Base-by-base conservation (phyloP, 441 rosid genomes). In the Aleurites moluccanus region DNA sequence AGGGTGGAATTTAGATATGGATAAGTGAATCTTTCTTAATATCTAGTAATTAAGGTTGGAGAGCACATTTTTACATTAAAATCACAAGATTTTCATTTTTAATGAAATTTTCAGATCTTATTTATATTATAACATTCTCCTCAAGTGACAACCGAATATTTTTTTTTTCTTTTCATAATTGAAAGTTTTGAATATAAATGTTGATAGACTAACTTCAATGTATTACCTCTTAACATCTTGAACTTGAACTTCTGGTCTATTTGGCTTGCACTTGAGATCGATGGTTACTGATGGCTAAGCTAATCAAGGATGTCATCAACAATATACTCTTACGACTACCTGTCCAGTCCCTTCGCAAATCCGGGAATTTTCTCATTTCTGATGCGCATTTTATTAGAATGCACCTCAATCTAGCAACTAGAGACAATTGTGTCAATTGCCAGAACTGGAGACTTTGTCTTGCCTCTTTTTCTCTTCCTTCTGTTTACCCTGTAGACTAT, bases 261-360 rank as follows among this genome's bases (percentile, higher is more conserved):
- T 59, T 59, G 60, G 33, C 35, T 59, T 25, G 33, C 52, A 59
- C 15, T 13, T 23, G 10, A 59, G 18, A 52, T 52, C 23, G 2
- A 55, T 50, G 21, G n/a, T 50, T 64, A 28, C 30, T n/a, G 61
- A 70, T 56, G 64, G 33, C 52, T n/a, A 25, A 56, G 28, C 13
- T 56, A 6, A 27, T 59, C 13, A 14, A 10, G 7, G 63, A 59
- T 59, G 33, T 27, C 63, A 59, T 59, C 11, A 10, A 10, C 63
- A 35, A 25, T 10, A 59, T 59, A 59, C 63, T 59, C 64, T 25
- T 70, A 14, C 35, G 73, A 40, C 74, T 81, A 35, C 85, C 85
- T 1, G 79, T 81, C 1, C 84, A 77, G 72, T 74, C 88, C n/a
- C 82, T 81, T 42, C 82, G 84, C 15, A 86, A 85, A 70, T 78